Percentiles rank a stretch among this genome's conserved stretches.
phyloP scores from a whole-genome alignment of 176 grass and related monocot species.

The Poa pratensis region DNA sequence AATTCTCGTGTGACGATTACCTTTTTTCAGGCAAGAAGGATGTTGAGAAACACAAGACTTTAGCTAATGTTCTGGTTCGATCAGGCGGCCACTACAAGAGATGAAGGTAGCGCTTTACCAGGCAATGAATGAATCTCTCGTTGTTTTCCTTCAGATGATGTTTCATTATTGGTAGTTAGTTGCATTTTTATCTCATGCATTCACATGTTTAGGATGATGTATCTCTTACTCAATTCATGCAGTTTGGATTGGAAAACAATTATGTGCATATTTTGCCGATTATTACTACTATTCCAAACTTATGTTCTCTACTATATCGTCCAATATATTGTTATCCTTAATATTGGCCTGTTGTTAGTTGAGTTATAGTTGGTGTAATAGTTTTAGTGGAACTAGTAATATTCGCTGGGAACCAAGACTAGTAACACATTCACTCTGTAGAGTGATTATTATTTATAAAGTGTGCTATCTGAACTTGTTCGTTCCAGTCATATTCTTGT shows the following conservation, averaged over 20 bases:
- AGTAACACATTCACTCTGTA: background rate
- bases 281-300: background rate
- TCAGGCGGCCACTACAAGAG: background rate
- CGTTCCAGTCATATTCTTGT: slow-evolving; percentile 5
- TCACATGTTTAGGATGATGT: background rate
- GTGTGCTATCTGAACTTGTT: background rate
- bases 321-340: background rate
- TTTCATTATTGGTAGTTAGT: background rate
- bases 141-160: background rate
- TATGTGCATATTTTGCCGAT: background rate
- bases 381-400: background rate
- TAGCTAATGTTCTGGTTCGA: slow-evolving; percentile 11
- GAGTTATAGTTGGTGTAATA: background rate
- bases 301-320: background rate
- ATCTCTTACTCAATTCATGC: background rate
- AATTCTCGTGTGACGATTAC: background rate
- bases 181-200: background rate
- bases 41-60: background rate
- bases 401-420: background rate
- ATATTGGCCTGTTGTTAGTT: background rate
- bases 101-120: background rate
- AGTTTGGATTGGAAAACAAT: background rate
- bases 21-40: background rate
- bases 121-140: background rate
- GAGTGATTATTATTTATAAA: background rate